Evolutionary conservation across 352 stramenopile species (phyloP).

Genomic region (Pythium phragmitis): DNA sequence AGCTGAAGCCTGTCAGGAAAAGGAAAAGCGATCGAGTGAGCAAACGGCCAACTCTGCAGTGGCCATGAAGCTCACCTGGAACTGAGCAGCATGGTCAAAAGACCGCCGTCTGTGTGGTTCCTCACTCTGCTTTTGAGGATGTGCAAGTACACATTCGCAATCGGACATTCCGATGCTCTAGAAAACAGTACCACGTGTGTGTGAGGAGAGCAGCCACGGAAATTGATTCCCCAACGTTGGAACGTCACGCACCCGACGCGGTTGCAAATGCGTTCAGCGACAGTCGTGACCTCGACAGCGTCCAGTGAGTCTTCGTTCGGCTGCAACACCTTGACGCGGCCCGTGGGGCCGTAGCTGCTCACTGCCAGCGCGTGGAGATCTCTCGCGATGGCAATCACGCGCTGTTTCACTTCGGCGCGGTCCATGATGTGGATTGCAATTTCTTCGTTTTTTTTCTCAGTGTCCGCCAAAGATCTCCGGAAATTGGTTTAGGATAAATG

Average conservation of each 20-base stretch:
- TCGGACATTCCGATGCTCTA: conserved; percentile 32
- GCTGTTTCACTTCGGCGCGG: conserved; percentile 31
- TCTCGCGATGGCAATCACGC: conserved; percentile 29
- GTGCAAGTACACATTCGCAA: conserved; percentile 56
- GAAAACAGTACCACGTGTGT: background rate
- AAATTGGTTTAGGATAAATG: too few relatives aligned
- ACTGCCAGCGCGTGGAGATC: conserved; percentile 33
- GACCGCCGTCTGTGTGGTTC: conserved; percentile 40
- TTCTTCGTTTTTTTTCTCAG: background rate
- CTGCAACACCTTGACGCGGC: conserved; percentile 43
- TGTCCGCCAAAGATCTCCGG: conserved; percentile 7
- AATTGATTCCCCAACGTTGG: background rate
- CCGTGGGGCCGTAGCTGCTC: conserved; percentile 46
- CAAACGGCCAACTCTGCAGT: too few relatives aligned
- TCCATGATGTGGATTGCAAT: conserved; percentile 7
- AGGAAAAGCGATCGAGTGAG: too few relatives aligned
- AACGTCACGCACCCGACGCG: conserved; percentile 33
- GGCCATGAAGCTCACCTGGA: conserved; percentile 22
- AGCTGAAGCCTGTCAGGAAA: conserved; percentile 9
- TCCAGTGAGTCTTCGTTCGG: conserved; percentile 41
- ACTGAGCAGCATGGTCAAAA: conserved; percentile 42
- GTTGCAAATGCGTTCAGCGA: conserved; percentile 39
- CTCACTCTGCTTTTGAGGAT: conserved; percentile 55
- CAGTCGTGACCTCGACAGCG: conserved; percentile 44
- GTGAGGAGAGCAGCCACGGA: background rate